Percentiles rank a stretch among this genome's conserved stretches.
These are phyloP conservation scores for Phlebiopsis flavidoalba DNA, from an alignment of 768 basidiomycete species.

Conservation along the genomic window DNA sequence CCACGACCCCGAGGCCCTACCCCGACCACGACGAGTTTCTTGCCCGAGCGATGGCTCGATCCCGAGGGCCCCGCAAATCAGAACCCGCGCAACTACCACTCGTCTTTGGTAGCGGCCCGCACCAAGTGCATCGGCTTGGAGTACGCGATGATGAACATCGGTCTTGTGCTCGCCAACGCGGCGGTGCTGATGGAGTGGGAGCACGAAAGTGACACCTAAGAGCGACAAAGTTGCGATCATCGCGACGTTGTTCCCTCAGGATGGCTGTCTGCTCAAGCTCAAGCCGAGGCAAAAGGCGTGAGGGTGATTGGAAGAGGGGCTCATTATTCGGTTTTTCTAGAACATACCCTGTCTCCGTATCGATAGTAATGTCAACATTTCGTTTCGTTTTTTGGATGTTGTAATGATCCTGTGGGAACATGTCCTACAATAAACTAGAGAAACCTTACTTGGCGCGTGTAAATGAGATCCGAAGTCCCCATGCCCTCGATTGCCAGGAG, in stretches of 20 bases:
- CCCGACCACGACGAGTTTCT: conserved; percentile 77
- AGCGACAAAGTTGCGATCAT: conserved; percentile 89
- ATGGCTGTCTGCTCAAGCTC: conserved; percentile 80
- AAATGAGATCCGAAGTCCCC: no score
- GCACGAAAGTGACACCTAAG: conserved; percentile 73
- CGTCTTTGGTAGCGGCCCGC: conserved; percentile 91
- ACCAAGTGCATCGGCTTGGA: conserved; percentile 90
- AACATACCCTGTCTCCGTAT: conserved; percentile 5
- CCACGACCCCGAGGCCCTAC: conserved; percentile 82
- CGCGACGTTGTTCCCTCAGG: conserved; percentile 95
- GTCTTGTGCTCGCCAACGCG: conserved; percentile 79
- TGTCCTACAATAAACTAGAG: no score
- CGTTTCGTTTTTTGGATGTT: background rate
- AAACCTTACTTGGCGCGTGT: no score
- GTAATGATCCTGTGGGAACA: background rate
- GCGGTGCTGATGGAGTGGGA: conserved; percentile 78
- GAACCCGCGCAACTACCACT: conserved; percentile 91
- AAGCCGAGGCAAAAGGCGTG: background rate
- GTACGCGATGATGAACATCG: conserved; percentile 91
- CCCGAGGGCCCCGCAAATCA: conserved; percentile 68
- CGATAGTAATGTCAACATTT: background rate
- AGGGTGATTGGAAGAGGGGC: background rate
- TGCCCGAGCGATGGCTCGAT: conserved; percentile 94
- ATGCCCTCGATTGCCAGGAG: no score
- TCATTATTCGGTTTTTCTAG: background rate